Evolutionary conservation across 352 stramenopile genomes (phyloP).

Genomic region (Globisporangium viniferum): DNA sequence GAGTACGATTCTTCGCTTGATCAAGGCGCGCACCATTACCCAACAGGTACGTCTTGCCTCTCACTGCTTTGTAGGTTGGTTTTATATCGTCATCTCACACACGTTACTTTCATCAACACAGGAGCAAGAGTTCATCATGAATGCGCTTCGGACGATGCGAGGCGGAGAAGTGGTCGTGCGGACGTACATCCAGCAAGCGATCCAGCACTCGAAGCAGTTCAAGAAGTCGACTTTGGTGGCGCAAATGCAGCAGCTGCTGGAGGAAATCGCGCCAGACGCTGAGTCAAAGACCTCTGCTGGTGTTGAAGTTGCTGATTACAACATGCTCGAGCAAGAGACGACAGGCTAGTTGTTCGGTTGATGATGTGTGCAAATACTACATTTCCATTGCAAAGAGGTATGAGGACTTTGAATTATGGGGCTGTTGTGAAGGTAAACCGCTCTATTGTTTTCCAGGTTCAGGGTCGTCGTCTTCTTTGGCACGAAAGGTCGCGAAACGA

Average conservation of each 20-base stretch:
- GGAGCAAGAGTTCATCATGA: conserved; percentile 81
- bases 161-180: conserved; percentile 50
- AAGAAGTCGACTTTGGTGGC: conserved; percentile 59
- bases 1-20: conserved; percentile 80
- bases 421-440: background rate
- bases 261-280: conserved; percentile 41
- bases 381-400: background rate
- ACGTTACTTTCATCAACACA: conserved; percentile 17
- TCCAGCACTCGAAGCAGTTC: conserved; percentile 59
- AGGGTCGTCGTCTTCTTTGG: background rate
- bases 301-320: background rate
- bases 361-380: conserved; percentile 9
- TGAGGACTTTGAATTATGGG: background rate
- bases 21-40: conserved; percentile 65
- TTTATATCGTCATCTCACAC: background rate
- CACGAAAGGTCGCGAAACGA: conserved; percentile 51
- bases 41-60: conserved; percentile 43
- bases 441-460: background rate
- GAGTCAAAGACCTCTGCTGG: conserved; percentile 36
- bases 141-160: conserved; percentile 67
- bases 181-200: conserved; percentile 74
- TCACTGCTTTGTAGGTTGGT: background rate
- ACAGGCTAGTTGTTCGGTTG: background rate
- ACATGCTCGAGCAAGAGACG: conserved; percentile 3
- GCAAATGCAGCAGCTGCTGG: conserved; percentile 41